Evolutionary conservation across 2,329 filamentous ascomycete species (phyloP).

Genomic region (Arthrobotrys iridis): DNA sequence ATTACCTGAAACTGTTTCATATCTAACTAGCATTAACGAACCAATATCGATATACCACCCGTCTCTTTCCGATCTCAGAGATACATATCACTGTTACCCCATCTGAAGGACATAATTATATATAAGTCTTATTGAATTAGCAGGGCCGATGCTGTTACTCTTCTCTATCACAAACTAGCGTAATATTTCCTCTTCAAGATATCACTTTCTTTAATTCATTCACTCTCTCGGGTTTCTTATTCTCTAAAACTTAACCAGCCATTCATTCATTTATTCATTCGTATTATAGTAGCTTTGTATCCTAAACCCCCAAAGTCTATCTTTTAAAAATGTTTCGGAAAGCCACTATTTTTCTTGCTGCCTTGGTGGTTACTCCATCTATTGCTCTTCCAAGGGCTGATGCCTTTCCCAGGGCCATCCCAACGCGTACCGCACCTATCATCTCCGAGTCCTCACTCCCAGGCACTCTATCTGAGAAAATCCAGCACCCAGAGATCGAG

Average conservation of each 20-base stretch:
- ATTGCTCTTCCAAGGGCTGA: constrained; percentile 12
- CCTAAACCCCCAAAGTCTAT: neutral
- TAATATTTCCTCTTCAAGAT: no score
- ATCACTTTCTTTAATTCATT: no score
- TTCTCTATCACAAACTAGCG: no score
- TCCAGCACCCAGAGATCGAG: constrained; percentile 28
- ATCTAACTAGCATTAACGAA: neutral
- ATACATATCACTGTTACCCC: neutral
- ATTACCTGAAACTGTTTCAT: constrained; percentile 5
- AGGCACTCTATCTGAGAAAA: neutral
- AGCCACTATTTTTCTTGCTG: neutral
- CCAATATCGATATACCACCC: neutral
- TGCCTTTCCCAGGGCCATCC: neutral
- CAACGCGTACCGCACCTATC: neutral
- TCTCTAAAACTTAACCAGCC: no score
- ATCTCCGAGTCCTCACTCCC: neutral
- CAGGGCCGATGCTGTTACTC: no score
- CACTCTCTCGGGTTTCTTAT: no score
- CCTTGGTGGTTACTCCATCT: constrained; percentile 12
- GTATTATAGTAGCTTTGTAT: neutral
- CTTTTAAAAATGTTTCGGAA: constrained; percentile 21
- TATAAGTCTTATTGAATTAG: neutral
- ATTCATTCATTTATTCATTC: neutral
- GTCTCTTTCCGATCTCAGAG: neutral
- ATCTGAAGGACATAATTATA: neutral